Evolutionary conservation across 176 grass and related monocot genomes (phyloP).

Genomic region (Melocanna baccifera): DNA sequence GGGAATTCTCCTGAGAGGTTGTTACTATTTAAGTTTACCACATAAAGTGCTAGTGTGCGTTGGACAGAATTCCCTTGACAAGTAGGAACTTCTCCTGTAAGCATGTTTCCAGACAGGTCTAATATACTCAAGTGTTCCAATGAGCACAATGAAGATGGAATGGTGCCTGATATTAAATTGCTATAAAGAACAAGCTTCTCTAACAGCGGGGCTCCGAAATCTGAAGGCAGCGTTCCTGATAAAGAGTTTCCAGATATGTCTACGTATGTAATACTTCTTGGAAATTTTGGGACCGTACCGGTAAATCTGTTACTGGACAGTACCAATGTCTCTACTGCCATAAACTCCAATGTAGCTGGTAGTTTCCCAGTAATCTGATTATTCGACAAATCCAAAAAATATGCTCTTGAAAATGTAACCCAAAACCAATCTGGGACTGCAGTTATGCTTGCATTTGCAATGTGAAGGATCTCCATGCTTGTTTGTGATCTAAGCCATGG

Average conservation of each 20-base stretch:
- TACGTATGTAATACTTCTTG: slow-evolving; percentile 3
- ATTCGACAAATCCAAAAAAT: neutral
- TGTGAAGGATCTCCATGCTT: neutral
- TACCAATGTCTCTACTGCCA: neutral
- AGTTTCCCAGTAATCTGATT: slow-evolving; percentile 32
- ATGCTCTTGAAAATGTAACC: slow-evolving; percentile 11
- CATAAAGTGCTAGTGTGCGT: neutral
- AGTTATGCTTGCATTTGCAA: slow-evolving; percentile 25
- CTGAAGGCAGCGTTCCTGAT: slow-evolving; percentile 6
- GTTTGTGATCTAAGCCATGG: slow-evolving; percentile 29
- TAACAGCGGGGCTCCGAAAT: neutral
- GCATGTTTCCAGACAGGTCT: slow-evolving; percentile 18
- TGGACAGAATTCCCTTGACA: neutral
- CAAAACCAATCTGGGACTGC: slow-evolving; percentile 32
- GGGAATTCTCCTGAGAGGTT: slow-evolving; percentile 40
- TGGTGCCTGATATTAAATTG: slow-evolving; percentile 30
- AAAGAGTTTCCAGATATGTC: neutral
- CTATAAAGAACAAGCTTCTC: neutral
- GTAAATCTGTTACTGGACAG: neutral
- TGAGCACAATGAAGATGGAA: slow-evolving; percentile 16
- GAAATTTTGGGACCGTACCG: neutral
- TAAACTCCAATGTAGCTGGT: slow-evolving; percentile 14
- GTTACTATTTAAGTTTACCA: slow-evolving; percentile 26
- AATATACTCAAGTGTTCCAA: neutral
- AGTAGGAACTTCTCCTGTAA: slow-evolving; percentile 9